Evolutionary conservation across 768 basidiomycete species (phyloP), one percentile per base, ranked within the genome.

Genomic region (Rhizopogon salebrosus): DNA sequence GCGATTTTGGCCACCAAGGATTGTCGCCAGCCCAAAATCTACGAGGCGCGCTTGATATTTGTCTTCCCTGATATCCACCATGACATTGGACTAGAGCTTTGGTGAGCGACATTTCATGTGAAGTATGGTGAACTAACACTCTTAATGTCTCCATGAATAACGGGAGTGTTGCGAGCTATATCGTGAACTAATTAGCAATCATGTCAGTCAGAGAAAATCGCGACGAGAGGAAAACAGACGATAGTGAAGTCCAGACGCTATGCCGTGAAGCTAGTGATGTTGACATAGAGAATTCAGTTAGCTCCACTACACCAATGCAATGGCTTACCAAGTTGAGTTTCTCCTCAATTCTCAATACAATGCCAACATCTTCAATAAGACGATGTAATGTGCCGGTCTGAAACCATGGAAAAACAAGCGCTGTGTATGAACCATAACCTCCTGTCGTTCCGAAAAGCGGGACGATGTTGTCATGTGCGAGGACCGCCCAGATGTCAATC

Each of bases 11-110:
- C 72, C 70, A 18, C 61, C 60, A 10, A 70, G 57, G 40, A 75
- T 64, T 26, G 57, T 72, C 18, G 72, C 75, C 7, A 76, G 58
- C 2, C 75, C 76, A 53, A 76, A 74, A 45, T 76, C 76, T 49
- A 68, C 69, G 13, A 78, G 58, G 6, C 66, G 64, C 1, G 69
- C 73, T 27, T 67, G 65, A 18, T 67, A 64, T 26, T 69, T 57
- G 53, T 70, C 69, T 9, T 3, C 24, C 4, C 2, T 7, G 3
- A 9, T 26, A 51, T 72, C 70, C 39, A 77, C 69, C 18, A 76
- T 66, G 39, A 77, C 66, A 53, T 76, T 77, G 0, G 72, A 66
- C 73, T 75, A 51, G 6, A 22, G n/a, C n/a, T 4, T 27, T 7
- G 4, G 26, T 50, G 10, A 39, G 27, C 4, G 16, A 3, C 16